Conservation (phyloP, 345 rosid species). For the Brassica nigra region DNA sequence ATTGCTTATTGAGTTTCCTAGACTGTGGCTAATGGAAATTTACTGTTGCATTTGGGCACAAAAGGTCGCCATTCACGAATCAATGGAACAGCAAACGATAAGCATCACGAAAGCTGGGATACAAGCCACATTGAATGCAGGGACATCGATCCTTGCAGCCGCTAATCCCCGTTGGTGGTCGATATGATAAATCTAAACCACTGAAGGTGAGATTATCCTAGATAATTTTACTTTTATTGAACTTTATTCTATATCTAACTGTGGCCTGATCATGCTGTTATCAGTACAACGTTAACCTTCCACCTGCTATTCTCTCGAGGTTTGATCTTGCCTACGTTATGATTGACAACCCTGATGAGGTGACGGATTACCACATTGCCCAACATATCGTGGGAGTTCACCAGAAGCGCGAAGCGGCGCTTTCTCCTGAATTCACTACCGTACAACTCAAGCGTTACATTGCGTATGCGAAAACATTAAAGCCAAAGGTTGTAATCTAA, state of each 20-base stretch:
- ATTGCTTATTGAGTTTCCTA: not conserved
- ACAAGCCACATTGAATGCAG: conserved; percentile 94
- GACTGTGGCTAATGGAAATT: not conserved
- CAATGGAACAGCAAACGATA: conserved; percentile 99
- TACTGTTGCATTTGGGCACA: conserved; percentile 33
- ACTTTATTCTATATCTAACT: conserved; percentile 10
- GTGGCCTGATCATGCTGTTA: conserved; percentile 24
- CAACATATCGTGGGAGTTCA: conserved; percentile 92
- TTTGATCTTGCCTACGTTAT: not conserved
- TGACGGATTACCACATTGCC: conserved; percentile 73
- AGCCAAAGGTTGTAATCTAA: conserved; percentile 66
- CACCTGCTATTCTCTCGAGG: conserved; percentile 92
- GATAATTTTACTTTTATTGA: not conserved
- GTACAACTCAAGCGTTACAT: conserved; percentile 87
- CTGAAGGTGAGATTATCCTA: conserved; percentile 65
- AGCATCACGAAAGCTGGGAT: conserved; percentile 99
- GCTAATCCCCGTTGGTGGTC: conserved; percentile 92
- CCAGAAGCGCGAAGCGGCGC: conserved; percentile 90
- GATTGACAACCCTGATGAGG: not conserved
- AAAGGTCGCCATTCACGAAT: conserved; percentile 99
- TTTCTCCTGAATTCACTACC: conserved; percentile 80
- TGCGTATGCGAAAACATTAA: conserved; percentile 87
- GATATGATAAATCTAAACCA: conserved; percentile 93
- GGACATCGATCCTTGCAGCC: conserved; percentile 94
- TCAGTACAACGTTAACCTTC: conserved; percentile 95